Base-by-base conservation (phyloP, 768 basidiomycete species). In the Melanogaster broomeanus region DNA sequence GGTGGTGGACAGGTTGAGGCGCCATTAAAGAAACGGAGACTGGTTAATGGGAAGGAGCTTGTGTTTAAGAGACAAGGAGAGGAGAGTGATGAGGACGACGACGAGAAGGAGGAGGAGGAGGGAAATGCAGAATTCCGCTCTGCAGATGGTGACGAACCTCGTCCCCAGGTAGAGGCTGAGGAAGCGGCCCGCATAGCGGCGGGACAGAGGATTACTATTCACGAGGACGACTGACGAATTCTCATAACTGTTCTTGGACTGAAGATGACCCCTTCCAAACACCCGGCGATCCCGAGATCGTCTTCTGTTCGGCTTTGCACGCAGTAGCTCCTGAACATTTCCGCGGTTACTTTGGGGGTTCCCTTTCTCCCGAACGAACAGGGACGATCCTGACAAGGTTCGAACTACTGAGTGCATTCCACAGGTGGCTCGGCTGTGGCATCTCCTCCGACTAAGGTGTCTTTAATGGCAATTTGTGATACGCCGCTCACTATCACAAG, bases 41-140 rank as follows among this genome's bases (percentile, higher is more conserved):
- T 96, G 27, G 84, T 94, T 0, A 89, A 83, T 51, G 92, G 88
- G 52, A 80, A 82, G 60, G 90, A 85, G 61, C 68, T 95, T 16
- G 71, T 78, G 31, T 84, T 85, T 63, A 73, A 70, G 58, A 65
- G 67, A 57, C 80, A 80, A 9, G 82, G 78, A 8, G 81, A 82
- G 49, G 80, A 76, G 49, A 72, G 64, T 44, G 74, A 71, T 42
- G 77, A 73, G 10, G 81, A 80, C 18, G 78, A 67, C 42, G 70
- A 66, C 42, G 74, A 68, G 38, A 76, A 73, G 4, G 70, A 65
- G 3, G 61, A 59, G 13, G 57, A 42, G 11, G 48, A 19, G 8
- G 31, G 13, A 21, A 18, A 22, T 24, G 53, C 57, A 25, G 55
- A 53, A 41, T 56, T 18, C 13, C 18, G 16, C 11, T 21, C 25